Evolutionary conservation across 169 alveolate species (phyloP).

Genomic region (Plasmodium yoelii): DNA sequence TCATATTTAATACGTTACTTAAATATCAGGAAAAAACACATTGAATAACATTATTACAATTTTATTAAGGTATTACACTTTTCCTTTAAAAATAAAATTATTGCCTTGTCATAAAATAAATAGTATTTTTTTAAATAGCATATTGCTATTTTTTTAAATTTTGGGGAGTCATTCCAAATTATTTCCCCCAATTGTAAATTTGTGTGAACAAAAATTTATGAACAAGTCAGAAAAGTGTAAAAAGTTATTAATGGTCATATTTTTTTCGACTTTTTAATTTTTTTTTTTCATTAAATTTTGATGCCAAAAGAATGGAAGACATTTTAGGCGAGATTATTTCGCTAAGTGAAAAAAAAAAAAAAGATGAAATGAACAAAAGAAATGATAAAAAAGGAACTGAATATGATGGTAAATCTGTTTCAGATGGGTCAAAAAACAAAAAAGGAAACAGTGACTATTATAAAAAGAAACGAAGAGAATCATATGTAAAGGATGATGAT

Average conservation of each 20-base stretch:
- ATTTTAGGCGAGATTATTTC: conserved; percentile 51
- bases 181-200: no score
- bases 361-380: background rate
- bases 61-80: no score
- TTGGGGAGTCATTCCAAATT: no score
- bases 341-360: conserved; percentile 42
- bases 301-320: conserved; percentile 34
- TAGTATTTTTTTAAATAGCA: no score
- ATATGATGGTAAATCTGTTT: background rate
- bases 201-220: background rate
- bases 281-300: background rate
- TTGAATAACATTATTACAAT: no score
- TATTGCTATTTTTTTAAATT: no score
- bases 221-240: background rate
- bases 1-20: no score
- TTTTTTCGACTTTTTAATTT: background rate
- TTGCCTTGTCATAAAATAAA: no score
- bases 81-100: no score
- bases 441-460: background rate
- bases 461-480: background rate
- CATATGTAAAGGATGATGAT: background rate
- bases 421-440: background rate
- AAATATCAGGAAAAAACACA: no score
- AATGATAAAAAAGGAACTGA: background rate
- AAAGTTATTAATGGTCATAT: background rate